Evolutionary conservation across 2,329 filamentous ascomycete species (phyloP).

Genomic region (Ophiostoma australiae): DNA sequence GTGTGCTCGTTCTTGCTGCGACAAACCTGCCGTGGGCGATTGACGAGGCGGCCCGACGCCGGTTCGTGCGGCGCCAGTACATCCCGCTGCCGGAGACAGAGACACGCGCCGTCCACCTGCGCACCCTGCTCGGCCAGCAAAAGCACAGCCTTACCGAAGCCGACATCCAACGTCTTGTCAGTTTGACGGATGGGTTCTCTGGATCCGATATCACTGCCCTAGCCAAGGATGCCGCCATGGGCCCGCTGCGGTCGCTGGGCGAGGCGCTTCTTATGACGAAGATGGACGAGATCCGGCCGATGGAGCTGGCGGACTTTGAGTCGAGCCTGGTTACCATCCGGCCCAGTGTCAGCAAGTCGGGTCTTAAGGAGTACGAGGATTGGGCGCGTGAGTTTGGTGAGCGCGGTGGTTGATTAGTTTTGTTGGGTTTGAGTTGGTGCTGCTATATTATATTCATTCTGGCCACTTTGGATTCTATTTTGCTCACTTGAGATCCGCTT

Average conservation of each 20-base stretch:
- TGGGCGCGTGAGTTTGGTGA: constrained; percentile 95
- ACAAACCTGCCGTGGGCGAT: constrained; percentile 98
- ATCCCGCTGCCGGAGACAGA: constrained; percentile 85
- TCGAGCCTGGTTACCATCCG: constrained; percentile 79
- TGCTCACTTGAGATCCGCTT: not conserved
- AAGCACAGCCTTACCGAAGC: constrained; percentile 70
- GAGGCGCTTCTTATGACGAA: constrained; percentile 85
- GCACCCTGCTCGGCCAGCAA: constrained; percentile 76
- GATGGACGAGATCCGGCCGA: constrained; percentile 90
- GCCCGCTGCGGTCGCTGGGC: constrained; percentile 80
- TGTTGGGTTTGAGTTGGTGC: not conserved
- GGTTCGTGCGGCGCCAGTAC: constrained; percentile 92
- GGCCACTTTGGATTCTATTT: not conserved
- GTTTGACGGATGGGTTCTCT: constrained; percentile 88
- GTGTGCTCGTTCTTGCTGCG: constrained; percentile 88
- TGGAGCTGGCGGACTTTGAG: constrained; percentile 75
- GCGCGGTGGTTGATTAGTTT: constrained; percentile 60
- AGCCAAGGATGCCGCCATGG: constrained; percentile 97
- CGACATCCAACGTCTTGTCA: constrained; percentile 71
- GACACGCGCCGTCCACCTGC: constrained; percentile 73
- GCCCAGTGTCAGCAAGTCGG: constrained; percentile 80
- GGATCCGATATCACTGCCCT: constrained; percentile 95
- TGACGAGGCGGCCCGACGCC: constrained; percentile 83
- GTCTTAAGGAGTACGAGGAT: constrained; percentile 83
- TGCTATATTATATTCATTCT: not conserved